phyloP scores from a whole-genome alignment of 345 rosid species.

The Jatropha curcas region DNA sequence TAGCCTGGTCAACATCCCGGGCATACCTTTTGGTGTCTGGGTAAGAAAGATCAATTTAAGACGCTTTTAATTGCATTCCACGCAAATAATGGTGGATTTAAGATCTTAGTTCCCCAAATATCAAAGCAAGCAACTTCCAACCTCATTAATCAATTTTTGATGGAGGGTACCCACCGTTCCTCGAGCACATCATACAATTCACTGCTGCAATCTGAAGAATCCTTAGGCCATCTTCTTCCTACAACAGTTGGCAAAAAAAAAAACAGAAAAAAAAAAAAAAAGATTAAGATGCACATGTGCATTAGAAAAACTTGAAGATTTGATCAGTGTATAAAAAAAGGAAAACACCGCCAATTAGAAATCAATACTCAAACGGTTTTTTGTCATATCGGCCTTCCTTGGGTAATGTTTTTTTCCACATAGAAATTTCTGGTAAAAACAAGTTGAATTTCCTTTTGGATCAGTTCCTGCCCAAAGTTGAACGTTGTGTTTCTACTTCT shows the following conservation, averaged over 20 bases:
- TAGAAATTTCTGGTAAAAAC: conserved; percentile 75
- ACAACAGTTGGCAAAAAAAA: conserved; percentile 30
- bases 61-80: conserved; percentile 20
- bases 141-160: conserved; percentile 62
- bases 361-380: conserved; percentile 71
- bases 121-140: conserved; percentile 27
- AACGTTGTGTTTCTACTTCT: conserved; percentile 44
- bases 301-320: conserved; percentile 14
- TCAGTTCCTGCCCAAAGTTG: conserved; percentile 51
- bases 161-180: conserved; percentile 56
- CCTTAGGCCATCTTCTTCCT: conserved; percentile 98
- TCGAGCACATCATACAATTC: conserved; percentile 83
- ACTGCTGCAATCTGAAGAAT: conserved; percentile 79
- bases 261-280: conserved; percentile 20
- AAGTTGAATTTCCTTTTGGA: conserved; percentile 69
- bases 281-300: conserved; percentile 11
- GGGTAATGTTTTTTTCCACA: conserved; percentile 51
- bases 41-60: conserved; percentile 21
- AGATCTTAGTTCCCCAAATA: conserved; percentile 11
- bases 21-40: conserved; percentile 66
- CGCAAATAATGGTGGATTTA: conserved; percentile 9
- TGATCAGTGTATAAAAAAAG: neutral
- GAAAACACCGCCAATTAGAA: neutral
- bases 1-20: conserved; percentile 59
- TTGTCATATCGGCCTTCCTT: conserved; percentile 53